Conservation (phyloP, 202 grass and related monocot species). For the Setaria viridis region DNA sequence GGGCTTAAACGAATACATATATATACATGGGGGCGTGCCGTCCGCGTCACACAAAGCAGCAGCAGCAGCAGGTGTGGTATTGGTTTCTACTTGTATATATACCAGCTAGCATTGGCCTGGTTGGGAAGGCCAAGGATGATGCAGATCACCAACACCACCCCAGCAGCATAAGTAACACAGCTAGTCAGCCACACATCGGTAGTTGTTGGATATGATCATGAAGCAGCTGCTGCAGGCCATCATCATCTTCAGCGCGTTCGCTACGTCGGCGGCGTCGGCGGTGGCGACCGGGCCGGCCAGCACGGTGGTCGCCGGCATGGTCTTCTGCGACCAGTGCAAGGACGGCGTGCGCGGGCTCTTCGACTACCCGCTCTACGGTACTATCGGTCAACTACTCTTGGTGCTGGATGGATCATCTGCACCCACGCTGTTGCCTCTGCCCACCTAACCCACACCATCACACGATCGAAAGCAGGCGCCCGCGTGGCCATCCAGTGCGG, state of each 20-base stretch:
- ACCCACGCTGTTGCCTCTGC: not conserved
- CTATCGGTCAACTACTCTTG: not conserved
- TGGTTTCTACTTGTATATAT: too few relatives aligned
- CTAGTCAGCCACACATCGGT: too few relatives aligned
- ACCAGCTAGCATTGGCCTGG: too few relatives aligned
- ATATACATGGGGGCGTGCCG: too few relatives aligned
- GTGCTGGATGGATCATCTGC: too few relatives aligned
- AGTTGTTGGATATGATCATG: not conserved
- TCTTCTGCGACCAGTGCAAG: constrained; percentile 95
- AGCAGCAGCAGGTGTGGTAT: too few relatives aligned
- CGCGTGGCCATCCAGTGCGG: constrained; percentile 78
- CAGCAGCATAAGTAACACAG: too few relatives aligned
- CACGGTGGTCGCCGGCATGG: constrained; percentile 87
- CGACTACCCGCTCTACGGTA: constrained; percentile 85
- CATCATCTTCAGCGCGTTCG: not conserved
- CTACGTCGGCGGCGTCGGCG: not conserved
- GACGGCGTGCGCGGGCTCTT: constrained; percentile 74
- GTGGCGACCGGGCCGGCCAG: not conserved
- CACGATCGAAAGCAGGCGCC: constrained; percentile 46
- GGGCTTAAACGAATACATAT: too few relatives aligned
- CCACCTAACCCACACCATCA: constrained; percentile 29
- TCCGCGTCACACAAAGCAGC: too few relatives aligned
- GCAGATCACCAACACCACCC: too few relatives aligned
- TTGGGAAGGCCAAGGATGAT: too few relatives aligned
- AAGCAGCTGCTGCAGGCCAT: not conserved